These are phyloP conservation scores for Nigrospora oryzae DNA, from an alignment of 2,329 filamentous ascomycete species.

Conservation along the genomic window DNA sequence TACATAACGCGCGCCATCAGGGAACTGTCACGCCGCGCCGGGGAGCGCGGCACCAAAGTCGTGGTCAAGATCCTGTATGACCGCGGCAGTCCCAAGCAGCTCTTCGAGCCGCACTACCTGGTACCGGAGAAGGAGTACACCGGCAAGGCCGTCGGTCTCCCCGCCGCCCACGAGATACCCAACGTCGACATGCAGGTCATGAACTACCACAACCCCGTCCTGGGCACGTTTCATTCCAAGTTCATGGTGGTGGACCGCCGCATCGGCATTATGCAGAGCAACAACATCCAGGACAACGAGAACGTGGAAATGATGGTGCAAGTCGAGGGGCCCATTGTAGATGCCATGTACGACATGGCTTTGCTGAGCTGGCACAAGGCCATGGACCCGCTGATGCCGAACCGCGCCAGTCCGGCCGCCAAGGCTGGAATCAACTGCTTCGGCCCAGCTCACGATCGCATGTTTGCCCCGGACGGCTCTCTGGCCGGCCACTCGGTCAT, in stretches of 20 bases:
- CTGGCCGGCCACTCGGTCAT: constrained; percentile 19
- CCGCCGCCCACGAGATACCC: constrained; percentile 56
- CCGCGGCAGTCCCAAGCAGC: constrained; percentile 55
- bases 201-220: constrained; percentile 60
- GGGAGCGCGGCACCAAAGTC: constrained; percentile 44
- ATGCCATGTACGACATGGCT: constrained; percentile 67
- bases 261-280: constrained; percentile 65
- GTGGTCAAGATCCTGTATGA: constrained; percentile 73
- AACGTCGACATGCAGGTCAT: constrained; percentile 65
- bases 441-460: constrained; percentile 10
- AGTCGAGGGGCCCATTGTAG: constrained; percentile 67
- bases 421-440: constrained; percentile 18
- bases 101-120: constrained; percentile 55
- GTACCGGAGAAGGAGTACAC: constrained; percentile 52
- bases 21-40: constrained; percentile 60
- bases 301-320: constrained; percentile 78
- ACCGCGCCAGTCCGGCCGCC: constrained; percentile 38
- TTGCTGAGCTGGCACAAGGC: constrained; percentile 63
- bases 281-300: constrained; percentile 72
- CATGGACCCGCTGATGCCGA: constrained; percentile 52
- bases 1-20: constrained; percentile 60
- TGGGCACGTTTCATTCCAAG: constrained; percentile 73
- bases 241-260: constrained; percentile 69
- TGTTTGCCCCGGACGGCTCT: constrained; percentile 19
- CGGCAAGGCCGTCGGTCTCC: constrained; percentile 49